These are phyloP conservation scores for Aspergillus melleus DNA, from an alignment of 2,329 filamentous ascomycete genomes.

Conservation along the genomic window DNA sequence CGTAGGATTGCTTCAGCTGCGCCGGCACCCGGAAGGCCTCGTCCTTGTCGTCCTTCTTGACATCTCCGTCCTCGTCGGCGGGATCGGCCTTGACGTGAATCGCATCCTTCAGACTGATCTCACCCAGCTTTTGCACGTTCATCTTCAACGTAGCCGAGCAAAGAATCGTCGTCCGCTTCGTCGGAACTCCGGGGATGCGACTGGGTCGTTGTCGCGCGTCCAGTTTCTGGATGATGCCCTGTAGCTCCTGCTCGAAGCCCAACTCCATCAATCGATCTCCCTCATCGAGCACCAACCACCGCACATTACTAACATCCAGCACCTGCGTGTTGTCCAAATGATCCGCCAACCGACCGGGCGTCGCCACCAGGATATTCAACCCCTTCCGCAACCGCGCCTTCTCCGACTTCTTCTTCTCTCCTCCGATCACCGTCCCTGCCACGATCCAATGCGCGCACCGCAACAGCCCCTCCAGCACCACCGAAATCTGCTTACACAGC, in stretches of 20 bases:
- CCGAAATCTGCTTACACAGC: constrained; percentile 87
- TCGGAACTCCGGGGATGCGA: constrained; percentile 65
- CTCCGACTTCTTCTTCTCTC: constrained; percentile 75
- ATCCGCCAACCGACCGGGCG: constrained; percentile 85
- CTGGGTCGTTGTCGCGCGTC: constrained; percentile 65
- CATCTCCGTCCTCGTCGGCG: constrained; percentile 54
- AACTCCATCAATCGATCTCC: constrained; percentile 98
- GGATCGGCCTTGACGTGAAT: constrained; percentile 75
- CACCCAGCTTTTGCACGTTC: constrained; percentile 89
- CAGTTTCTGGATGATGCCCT: constrained; percentile 79
- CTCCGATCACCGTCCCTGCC: constrained; percentile 76
- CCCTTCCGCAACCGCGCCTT: constrained; percentile 93
- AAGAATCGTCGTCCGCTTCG: constrained; percentile 78
- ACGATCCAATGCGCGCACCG: constrained; percentile 94
- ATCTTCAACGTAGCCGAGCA: constrained; percentile 98
- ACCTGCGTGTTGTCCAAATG: constrained; percentile 91
- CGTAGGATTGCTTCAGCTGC: constrained; percentile 89
- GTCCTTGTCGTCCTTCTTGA: constrained; percentile 52
- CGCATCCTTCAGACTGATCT: constrained; percentile 93
- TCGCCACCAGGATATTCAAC: constrained; percentile 92
- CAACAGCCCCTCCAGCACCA: constrained; percentile 80
- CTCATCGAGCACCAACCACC: constrained; percentile 94
- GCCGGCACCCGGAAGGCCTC: constrained; percentile 76
- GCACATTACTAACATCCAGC: constrained; percentile 80
- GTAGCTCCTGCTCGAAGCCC: constrained; percentile 92